Evolutionary conservation across 345 rosid species (phyloP).

Genomic region (Sonneratia caseolaris): DNA sequence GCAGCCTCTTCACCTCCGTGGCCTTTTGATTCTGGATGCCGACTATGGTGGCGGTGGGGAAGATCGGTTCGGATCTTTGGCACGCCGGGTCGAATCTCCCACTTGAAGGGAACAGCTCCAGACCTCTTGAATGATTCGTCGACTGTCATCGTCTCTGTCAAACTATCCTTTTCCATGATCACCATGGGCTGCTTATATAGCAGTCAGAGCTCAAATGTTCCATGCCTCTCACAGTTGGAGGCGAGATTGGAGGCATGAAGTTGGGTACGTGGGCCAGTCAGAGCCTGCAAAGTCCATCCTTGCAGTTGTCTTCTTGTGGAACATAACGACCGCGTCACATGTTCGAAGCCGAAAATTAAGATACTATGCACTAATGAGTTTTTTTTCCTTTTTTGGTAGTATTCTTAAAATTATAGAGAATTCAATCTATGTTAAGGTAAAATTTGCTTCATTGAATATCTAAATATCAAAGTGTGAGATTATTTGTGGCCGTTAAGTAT

Average conservation of each 20-base stretch:
- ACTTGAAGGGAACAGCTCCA: slow-evolving; percentile 77
- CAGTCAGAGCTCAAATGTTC: background rate
- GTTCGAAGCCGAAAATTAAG: background rate
- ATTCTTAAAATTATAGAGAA: too few relatives aligned
- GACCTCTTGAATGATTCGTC: slow-evolving; percentile 76
- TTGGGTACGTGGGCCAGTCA: slow-evolving; percentile 24
- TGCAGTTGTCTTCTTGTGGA: slow-evolving; percentile 15
- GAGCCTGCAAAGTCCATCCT: slow-evolving; percentile 9
- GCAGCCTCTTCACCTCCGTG: background rate
- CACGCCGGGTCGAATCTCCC: slow-evolving; percentile 97
- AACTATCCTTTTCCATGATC: background rate
- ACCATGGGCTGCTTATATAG: background rate
- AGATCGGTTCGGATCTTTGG: slow-evolving; percentile 38
- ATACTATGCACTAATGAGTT: too few relatives aligned
- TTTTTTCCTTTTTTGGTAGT: too few relatives aligned
- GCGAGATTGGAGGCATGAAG: slow-evolving; percentile 55
- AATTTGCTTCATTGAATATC: too few relatives aligned
- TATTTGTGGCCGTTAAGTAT: too few relatives aligned
- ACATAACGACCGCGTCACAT: background rate
- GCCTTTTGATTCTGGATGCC: slow-evolving; percentile 6
- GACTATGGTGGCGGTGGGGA: slow-evolving; percentile 15
- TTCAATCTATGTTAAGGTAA: too few relatives aligned
- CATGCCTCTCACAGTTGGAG: background rate
- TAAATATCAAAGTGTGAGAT: too few relatives aligned
- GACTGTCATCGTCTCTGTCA: slow-evolving; percentile 16